Conservation (phyloP, 371 early-diverging fungal genomes). For the Mycotypha africana region DNA sequence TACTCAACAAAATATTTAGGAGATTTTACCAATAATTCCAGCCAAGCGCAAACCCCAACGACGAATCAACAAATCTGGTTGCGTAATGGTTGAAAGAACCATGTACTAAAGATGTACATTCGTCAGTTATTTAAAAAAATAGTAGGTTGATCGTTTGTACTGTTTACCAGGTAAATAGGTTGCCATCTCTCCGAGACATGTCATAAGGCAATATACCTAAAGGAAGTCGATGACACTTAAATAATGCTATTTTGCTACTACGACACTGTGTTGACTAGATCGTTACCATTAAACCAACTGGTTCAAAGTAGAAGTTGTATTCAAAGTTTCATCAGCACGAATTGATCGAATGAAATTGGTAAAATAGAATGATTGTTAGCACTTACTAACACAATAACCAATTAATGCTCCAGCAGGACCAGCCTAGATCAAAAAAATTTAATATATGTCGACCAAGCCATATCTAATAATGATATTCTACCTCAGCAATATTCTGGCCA, state of each 20-base stretch:
- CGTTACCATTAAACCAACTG: slow-evolving; percentile 41
- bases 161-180: slow-evolving; percentile 52
- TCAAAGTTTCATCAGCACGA: no score
- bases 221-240: neutral
- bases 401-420: slow-evolving; percentile 78
- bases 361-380: no score
- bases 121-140: neutral
- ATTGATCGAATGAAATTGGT: no score
- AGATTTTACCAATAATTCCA: slow-evolving; percentile 48
- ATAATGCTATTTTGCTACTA: no score
- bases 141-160: neutral
- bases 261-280: neutral
- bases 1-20: neutral
- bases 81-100: slow-evolving; percentile 84
- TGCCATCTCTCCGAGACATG: slow-evolving; percentile 83
- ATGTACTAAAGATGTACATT: slow-evolving; percentile 44
- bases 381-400: slow-evolving; percentile 63
- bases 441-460: neutral
- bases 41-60: slow-evolving; percentile 75
- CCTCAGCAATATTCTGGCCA: slow-evolving; percentile 60
- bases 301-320: neutral
- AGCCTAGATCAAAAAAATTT: slow-evolving; percentile 31
- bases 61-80: slow-evolving; percentile 77
- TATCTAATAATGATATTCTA: slow-evolving; percentile 1
- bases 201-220: slow-evolving; percentile 61